phyloP scores from a whole-genome alignment of 2,329 filamentous ascomycete genomes.

The Cladosporium sp. region DNA sequence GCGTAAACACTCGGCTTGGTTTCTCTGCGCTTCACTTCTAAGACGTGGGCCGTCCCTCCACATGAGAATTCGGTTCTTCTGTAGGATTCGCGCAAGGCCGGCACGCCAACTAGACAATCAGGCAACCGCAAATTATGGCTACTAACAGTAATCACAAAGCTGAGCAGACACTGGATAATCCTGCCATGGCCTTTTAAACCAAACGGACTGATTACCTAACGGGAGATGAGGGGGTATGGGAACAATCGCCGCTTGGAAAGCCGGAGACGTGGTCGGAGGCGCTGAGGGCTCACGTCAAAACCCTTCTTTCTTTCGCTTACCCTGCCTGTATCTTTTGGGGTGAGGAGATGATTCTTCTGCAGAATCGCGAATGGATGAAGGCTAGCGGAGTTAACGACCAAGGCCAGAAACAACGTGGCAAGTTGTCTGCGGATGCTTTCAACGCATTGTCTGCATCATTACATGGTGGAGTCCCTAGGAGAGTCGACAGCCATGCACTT shows the following conservation, averaged over 20 bases:
- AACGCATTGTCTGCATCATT: constrained; percentile 31
- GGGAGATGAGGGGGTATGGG: neutral
- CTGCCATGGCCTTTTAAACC: neutral
- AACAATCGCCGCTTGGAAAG: neutral
- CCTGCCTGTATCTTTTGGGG: constrained; percentile 42
- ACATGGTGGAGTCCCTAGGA: constrained; percentile 19
- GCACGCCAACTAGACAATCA: neutral
- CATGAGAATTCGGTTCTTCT: neutral
- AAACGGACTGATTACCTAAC: neutral
- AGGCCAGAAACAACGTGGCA: constrained; percentile 31
- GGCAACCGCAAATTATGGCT: neutral
- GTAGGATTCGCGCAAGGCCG: neutral
- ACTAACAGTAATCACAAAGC: neutral
- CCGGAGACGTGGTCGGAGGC: neutral
- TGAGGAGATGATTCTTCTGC: constrained; percentile 33
- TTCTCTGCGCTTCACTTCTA: neutral
- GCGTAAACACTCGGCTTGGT: neutral
- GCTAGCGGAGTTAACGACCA: constrained; percentile 32
- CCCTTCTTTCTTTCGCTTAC: constrained; percentile 38
- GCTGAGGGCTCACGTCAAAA: constrained; percentile 23
- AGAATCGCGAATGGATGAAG: constrained; percentile 40
- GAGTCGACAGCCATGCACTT: constrained; percentile 20
- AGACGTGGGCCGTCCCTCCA: neutral
- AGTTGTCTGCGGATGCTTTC: constrained; percentile 32
- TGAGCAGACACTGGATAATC: neutral